phyloP scores from a whole-genome alignment of 1,284 basidiomycete genomes.

The Lignosus rhinocerotis region DNA sequence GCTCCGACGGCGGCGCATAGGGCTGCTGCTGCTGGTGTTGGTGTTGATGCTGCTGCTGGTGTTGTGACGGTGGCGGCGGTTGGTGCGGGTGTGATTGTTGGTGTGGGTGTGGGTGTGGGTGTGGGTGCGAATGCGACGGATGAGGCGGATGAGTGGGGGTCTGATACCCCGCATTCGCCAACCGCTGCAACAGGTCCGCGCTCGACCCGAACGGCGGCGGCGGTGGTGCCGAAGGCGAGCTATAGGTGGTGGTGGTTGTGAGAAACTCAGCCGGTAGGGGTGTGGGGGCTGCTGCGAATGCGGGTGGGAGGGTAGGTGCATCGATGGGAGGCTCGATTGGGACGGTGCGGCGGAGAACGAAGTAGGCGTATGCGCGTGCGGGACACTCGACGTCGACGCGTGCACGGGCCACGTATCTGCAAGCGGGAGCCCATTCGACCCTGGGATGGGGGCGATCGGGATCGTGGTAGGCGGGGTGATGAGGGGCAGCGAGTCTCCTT shows the following conservation, averaged over 20 bases:
- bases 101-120: background rate
- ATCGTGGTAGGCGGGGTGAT: slow-evolving; percentile 20
- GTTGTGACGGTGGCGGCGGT: background rate
- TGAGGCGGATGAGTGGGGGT: background rate
- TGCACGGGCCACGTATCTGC: slow-evolving; percentile 15
- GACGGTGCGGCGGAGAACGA: slow-evolving; percentile 3
- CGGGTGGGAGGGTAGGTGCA: slow-evolving; percentile 4
- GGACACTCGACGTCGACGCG: slow-evolving; percentile 1
- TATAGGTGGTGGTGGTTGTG: slow-evolving; percentile 9
- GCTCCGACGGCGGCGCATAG: slow-evolving; percentile 31
- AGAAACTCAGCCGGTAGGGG: slow-evolving; percentile 14
- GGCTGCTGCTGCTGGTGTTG: slow-evolving; percentile 11
- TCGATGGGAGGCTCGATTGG: background rate
- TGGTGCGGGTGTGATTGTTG: background rate
- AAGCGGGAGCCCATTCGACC: slow-evolving; percentile 7
- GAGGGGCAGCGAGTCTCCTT: slow-evolving; percentile 6
- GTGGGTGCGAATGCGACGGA: background rate
- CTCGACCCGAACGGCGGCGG: background rate
- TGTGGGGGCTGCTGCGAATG: slow-evolving; percentile 5
- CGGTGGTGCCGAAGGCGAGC: background rate
- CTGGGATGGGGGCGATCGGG: slow-evolving; percentile 12
- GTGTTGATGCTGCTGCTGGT: slow-evolving; percentile 6
- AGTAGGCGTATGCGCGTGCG: background rate
- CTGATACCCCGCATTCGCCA: slow-evolving; percentile 2
- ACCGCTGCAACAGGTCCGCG: slow-evolving; percentile 16